These are phyloP conservation scores for Beauveria brongniartii DNA, from an alignment of 2,329 filamentous ascomycete species.

Conservation along the genomic window DNA sequence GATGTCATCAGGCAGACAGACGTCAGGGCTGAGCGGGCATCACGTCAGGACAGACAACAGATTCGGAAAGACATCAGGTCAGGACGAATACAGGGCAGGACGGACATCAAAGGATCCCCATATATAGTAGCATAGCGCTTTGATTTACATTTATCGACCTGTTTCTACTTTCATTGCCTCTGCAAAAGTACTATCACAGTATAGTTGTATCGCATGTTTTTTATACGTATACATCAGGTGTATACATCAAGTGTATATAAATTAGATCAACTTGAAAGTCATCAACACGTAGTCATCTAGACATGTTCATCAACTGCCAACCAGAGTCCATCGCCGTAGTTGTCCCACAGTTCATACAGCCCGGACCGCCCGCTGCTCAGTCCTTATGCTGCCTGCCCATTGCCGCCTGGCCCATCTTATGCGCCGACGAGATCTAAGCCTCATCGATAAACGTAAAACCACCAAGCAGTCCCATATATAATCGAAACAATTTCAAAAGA, in stretches of 20 bases:
- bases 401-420: neutral
- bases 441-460: neutral
- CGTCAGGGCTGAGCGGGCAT: too few relatives aligned
- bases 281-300: conserved; percentile 6
- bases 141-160: too few relatives aligned
- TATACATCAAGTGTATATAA: neutral
- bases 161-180: too few relatives aligned
- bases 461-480: neutral
- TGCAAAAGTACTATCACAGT: neutral
- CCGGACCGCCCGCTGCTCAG: conserved; percentile 8
- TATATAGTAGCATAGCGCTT: too few relatives aligned
- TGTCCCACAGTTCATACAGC: conserved; percentile 14
- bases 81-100: too few relatives aligned
- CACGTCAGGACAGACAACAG: too few relatives aligned
- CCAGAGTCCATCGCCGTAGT: conserved; percentile 7
- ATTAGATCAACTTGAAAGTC: neutral
- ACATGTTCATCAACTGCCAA: conserved; percentile 12
- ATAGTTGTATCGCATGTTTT: neutral
- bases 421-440: conserved; percentile 1
- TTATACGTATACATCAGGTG: neutral
- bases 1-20: too few relatives aligned
- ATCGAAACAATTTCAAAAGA: neutral
- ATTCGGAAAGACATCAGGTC: too few relatives aligned
- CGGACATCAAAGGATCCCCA: too few relatives aligned
- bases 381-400: neutral